Evolutionary conservation across 345 rosid species (phyloP), one percentile per base, ranked within the genome.

Genomic region (Gossypium rotundifolium): DNA sequence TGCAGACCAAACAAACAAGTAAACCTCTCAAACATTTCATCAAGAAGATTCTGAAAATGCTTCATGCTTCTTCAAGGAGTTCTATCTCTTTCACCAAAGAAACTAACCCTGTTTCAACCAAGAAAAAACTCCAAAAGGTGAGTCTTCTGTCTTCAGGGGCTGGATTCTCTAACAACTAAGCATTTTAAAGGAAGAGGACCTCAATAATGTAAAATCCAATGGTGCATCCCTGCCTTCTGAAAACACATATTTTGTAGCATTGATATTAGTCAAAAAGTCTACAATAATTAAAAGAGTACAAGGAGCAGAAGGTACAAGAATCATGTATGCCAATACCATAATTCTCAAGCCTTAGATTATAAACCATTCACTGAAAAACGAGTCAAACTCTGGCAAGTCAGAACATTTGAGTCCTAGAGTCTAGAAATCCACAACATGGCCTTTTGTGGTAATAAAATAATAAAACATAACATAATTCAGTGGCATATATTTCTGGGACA

Each of bases 101-200:
- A 73, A 60, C 76, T 45, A 82, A 77, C 75, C 70, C 84, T 53
- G 75, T 57, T 78, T 79, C 88, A 72, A 73, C 82, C 64, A 90
- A 84, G 86, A 89, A 87, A 68, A 94, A 80, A 70, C 68, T 88
- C 79, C 84, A 79, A 60, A 90, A 94, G 96, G 97, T 91, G 62
- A 54, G 85, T 70, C 58, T 72, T 62, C 73, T 69, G 85, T 71
- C 57, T 72, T 63, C 75, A 66, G 51, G 72, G 44, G 52, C 83
- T 68, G 66, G 42, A 78, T 60, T 53, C 42, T 45, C 57, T 46
- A 72, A 52, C 29, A 57, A 57, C 11, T 57, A 25, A 23, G 27
- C 2, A 20, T 1, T 20, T 22, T 58, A 59, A 59, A 12, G 17
- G 25, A 22, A 11, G 12, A 23, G 33, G 33, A 23, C 62, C 14